Percentiles rank a stretch among this genome's conserved stretches.
These are phyloP conservation scores for Globisporangium perplexum DNA, from an alignment of 352 stramenopile genomes.

Conservation along the genomic window DNA sequence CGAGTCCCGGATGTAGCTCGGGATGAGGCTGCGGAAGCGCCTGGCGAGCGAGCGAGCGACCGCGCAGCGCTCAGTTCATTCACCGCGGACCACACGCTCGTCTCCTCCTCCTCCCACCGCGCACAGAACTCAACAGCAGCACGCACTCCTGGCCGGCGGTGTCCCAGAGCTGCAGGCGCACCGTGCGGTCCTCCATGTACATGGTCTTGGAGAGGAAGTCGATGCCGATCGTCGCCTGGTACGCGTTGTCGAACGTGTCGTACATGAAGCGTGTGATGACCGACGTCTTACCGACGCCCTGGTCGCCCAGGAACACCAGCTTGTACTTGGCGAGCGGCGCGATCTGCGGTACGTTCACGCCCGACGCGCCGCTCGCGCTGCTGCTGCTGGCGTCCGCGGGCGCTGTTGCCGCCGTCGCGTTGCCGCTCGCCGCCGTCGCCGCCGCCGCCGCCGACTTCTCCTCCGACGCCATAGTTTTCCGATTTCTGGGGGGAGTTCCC, in stretches of 20 bases:
- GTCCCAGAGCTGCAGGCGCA: slow-evolving; percentile 99
- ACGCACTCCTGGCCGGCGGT: slow-evolving; percentile 96
- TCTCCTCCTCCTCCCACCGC: no score
- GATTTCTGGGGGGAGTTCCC: background rate
- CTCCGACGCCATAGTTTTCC: slow-evolving; percentile 12
- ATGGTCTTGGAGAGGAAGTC: slow-evolving; percentile 99
- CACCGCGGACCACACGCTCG: no score
- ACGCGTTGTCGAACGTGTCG: slow-evolving; percentile 96
- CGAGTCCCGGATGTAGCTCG: slow-evolving; percentile 98
- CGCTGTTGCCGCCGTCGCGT: background rate
- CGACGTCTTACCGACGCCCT: slow-evolving; percentile 99
- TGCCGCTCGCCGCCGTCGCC: no score
- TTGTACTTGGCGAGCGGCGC: slow-evolving; percentile 93
- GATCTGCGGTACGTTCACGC: slow-evolving; percentile 76
- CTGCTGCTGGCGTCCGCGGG: slow-evolving; percentile 4
- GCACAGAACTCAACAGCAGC: no score
- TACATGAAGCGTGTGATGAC: slow-evolving; percentile 99
- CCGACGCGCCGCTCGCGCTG: slow-evolving; percentile 11
- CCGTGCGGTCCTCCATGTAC: slow-evolving; percentile 97
- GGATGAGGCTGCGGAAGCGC: slow-evolving; percentile 93
- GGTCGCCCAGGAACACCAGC: slow-evolving; percentile 93
- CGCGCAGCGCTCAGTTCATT: no score
- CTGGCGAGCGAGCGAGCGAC: no score
- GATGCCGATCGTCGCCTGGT: slow-evolving; percentile 99
- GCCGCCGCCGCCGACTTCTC: slow-evolving; percentile 7